Evolutionary conservation across 2,329 filamentous ascomycete genomes (phyloP), one percentile per base, ranked within the genome.

Genomic region (Hypoxylon sp.): DNA sequence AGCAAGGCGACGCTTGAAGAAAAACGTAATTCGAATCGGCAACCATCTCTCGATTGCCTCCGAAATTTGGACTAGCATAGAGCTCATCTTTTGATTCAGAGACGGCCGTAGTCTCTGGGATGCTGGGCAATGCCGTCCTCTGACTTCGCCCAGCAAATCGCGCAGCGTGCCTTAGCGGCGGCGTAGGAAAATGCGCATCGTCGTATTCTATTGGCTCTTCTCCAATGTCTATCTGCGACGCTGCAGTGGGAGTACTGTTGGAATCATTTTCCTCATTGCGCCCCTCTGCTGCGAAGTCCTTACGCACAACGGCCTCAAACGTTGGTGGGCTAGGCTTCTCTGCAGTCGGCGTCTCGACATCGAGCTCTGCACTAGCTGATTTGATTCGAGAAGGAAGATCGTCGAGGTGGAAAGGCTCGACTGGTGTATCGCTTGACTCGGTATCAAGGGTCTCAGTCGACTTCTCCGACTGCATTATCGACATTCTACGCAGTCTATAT

Each of bases 321-420:
- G 70, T 68, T 4, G 75, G 70, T 7, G 76, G 74, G 7, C 58
- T 59, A 32, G 72, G 70, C 46, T 73, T 75, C 29, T 79, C 77
- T 8, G 75, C 75, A 21, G 73, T 69, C 8, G 75, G 74, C 5
- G 76, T 73, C 7, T 77, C 71, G 2, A 76, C 67, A 2, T 75
- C 74, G 6, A 77, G 62, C 11, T 74, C 75, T n/a, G 78, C 74
- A 27, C 79, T 78, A n/a, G 80, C 77, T 3, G 81, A 81, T 51
- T 80, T 80, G 54, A 83, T 82, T 37, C 80, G 78, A 31, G 76
- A 77, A n/a, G 82, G 78, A 13, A 87, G 74, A 35, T 83, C 81
- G 35, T 87, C 81, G 6, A 86, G 79, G 67, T 85, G 81, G 62
- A 87, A 86, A 2, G 85, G 82, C 59, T 86, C 85, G 5, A 82